Base-by-base conservation (phyloP, 495 filamentous ascomycete genomes). In the Ramalina intermedia region DNA sequence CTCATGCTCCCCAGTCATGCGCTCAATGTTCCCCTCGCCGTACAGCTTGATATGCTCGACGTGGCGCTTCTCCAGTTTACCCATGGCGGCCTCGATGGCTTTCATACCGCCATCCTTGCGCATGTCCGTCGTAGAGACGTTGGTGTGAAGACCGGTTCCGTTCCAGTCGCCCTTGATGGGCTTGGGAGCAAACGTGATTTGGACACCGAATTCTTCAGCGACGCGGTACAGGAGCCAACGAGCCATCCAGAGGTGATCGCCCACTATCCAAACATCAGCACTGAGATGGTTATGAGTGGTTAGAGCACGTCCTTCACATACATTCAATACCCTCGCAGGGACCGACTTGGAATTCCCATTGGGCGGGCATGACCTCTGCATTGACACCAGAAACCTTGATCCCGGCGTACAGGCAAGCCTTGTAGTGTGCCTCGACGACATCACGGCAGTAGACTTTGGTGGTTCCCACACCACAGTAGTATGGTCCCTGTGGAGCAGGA, bases 281-380 rank as follows among this genome's bases (percentile, higher is more conserved):
- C 29, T 48, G 55, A 66, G 17, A 16, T 16, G 51, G 40, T 49
- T 29, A 47, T 18, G 21, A 13, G n/a, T 43, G 37, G 24, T 27
- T 33, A 27, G 29, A 48, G 43, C 40, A 21, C 27, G 35, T 48
- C 17, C 4, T 38, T 24, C 50, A 73, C 74, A 66, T 66, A 84
- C 81, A 71, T 63, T 86, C 78, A 63, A 98, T 96, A 43, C 91
- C 91, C 37, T 71, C 62, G 71, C 90, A 95, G 55, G 93, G 93
- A 53, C 93, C 91, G 61, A 98, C 84, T 68, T 98, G 91, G 83
- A 88, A 96, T 71, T 98, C 91, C 91, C 91, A 98, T 68, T 98
- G 91, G 52, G 84, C 88, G 49, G 91, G 87, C 81, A 95, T 90
- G 63, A 98, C 91, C 79, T 98, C 91, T 43, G 91, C 91, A 71